Evolutionary conservation across 2,329 filamentous ascomycete genomes (phyloP), one percentile per base, ranked within the genome.

Genomic region (Huntiella moniliformis): DNA sequence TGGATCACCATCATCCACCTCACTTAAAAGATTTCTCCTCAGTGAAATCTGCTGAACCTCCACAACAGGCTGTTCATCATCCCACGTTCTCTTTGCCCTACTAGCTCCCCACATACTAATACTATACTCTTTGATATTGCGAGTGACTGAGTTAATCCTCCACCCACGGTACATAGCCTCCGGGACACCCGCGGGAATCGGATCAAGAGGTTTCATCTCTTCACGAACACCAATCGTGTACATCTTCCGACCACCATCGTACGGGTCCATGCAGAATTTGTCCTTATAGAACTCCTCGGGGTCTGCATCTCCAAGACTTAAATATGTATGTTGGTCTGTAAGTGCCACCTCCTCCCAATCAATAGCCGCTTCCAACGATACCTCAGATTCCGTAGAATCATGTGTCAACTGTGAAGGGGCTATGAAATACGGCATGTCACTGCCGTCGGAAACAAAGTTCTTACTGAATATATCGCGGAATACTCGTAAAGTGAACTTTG

Each of bases 401-500:
- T 66, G 62, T 1, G 34, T 37, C 7, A 54, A 36, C 0, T 13
- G 42, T 6, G 61, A 55, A 0, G 91, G 88, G 0, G 77, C 81
- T 11, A 95, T 56, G 65, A 86, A 94, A 59, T 95, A 98, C 0
- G 86, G 79, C 57, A 94, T 71, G 22, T 78, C 74, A 1, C 67
- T 60, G 0, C 66, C 53, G 12, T 75, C 67, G 0, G 72, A 65
- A 42, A 82, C 75, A 54, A 84, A 98, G 3, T 69, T 67, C 58
- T 98, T 98, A 59, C 86, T 88, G 63, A 94, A 96, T 0, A 95
- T 66, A 53, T 96, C 85, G 12, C 73, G 64, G 58, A 92, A 95
- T 0, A 92, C 60, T 4, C 71, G 68, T 36, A 92, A 62, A 0
- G 83, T 94, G 57, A 91, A 93, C 0, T 59, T 60, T 1, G 75